These are phyloP conservation scores for Kwoniella mangroviensis DNA, from an alignment of 768 basidiomycete species.

Conservation along the genomic window DNA sequence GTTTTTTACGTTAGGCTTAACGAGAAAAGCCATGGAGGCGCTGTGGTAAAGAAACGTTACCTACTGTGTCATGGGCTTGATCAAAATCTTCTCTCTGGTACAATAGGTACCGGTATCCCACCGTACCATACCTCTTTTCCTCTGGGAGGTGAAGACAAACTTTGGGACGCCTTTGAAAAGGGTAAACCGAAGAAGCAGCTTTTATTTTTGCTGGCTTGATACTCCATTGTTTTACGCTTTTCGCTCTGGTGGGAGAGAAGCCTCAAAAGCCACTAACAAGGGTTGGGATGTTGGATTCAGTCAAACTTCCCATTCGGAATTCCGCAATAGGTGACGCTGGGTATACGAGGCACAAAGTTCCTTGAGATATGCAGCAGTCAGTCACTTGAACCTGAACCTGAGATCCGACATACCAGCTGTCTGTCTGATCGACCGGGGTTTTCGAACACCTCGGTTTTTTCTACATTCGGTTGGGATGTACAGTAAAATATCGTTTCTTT, in stretches of 20 bases:
- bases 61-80: neutral
- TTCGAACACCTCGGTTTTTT: neutral
- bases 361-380: neutral
- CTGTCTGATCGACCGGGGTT: neutral
- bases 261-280: too few relatives aligned
- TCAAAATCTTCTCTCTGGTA: neutral
- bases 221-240: neutral
- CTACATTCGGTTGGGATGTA: neutral
- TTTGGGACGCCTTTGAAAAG: neutral
- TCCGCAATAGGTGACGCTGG: too few relatives aligned
- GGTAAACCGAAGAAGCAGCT: constrained; percentile 6
- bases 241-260: too few relatives aligned
- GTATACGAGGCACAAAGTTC: neutral
- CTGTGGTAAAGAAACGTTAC: neutral
- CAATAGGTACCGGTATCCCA: neutral
- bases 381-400: neutral
- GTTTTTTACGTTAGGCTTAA: neutral
- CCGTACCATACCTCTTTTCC: too few relatives aligned
- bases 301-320: too few relatives aligned
- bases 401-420: neutral
- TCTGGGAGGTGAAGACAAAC: neutral
- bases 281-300: too few relatives aligned
- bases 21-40: neutral
- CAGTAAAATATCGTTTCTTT: neutral
- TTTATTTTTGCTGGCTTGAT: neutral